Percentiles rank a stretch among this genome's conserved stretches.
phyloP scores from a whole-genome alignment of 2,329 filamentous ascomycete species.

The Aspergillus niger region DNA sequence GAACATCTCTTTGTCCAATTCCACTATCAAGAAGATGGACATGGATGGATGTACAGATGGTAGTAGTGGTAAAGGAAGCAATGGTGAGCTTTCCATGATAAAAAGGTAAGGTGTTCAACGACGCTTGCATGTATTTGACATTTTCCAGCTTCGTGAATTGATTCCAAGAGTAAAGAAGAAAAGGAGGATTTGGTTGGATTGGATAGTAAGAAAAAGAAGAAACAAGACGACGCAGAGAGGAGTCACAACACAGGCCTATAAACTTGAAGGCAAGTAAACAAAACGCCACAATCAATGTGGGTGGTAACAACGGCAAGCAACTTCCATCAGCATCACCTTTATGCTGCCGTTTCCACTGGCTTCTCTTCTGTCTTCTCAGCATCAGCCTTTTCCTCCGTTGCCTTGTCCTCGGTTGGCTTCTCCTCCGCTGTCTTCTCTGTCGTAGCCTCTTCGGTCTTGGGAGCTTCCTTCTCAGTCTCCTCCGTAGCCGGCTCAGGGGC shows the following conservation, averaged over 20 bases:
- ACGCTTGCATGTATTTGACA: neutral
- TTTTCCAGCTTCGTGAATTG: constrained; percentile 2
- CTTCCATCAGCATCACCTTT: constrained; percentile 17
- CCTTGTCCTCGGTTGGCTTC: constrained; percentile 25
- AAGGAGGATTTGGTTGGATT: neutral
- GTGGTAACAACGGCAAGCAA: constrained; percentile 12
- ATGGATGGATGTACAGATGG: neutral
- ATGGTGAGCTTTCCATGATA: neutral
- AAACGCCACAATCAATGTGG: constrained; percentile 10
- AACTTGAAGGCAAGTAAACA: constrained; percentile 6
- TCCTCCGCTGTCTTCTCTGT: constrained; percentile 34
- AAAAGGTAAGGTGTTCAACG: neutral
- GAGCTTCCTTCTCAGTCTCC: constrained; percentile 25
- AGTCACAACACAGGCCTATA: constrained; percentile 3
- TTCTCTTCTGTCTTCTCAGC: constrained; percentile 29
- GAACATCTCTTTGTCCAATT: no score
- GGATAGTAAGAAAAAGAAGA: neutral
- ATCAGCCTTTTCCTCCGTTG: constrained; percentile 27
- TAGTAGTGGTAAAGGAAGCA: neutral
- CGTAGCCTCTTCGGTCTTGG: constrained; percentile 26
- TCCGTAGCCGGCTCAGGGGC: constrained; percentile 23
- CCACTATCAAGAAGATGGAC: neutral
- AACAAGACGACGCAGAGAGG: neutral
- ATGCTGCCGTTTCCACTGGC: constrained; percentile 29
- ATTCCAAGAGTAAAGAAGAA: constrained; percentile 1